Evolutionary conservation across 1,284 basidiomycete species (phyloP).

Genomic region (Neotropicomus parvogracilis): DNA sequence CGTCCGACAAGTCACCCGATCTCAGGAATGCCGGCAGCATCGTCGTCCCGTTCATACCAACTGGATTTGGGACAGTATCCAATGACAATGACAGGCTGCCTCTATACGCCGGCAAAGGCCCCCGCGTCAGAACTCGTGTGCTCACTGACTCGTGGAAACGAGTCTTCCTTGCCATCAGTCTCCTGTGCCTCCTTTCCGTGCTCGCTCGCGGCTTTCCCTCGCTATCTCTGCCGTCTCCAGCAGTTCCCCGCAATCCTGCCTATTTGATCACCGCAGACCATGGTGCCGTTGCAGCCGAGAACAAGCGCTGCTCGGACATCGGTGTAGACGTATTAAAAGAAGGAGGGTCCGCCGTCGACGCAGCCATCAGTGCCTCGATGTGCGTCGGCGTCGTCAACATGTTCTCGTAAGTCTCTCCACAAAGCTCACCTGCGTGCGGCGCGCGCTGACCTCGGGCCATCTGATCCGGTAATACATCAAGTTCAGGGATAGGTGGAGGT

Average conservation of each 20-base stretch:
- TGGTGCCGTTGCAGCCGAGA: conserved; percentile 88
- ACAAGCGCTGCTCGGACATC: conserved; percentile 77
- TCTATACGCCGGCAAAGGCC: conserved; percentile 11
- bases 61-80: neutral
- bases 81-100: conserved; percentile 22
- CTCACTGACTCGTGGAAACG: conserved; percentile 15
- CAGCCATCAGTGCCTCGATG: conserved; percentile 75
- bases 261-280: conserved; percentile 69
- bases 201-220: conserved; percentile 7
- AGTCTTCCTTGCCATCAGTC: conserved; percentile 10
- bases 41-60: neutral
- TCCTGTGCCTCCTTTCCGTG: conserved; percentile 17
- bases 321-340: conserved; percentile 74
- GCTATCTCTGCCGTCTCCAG: conserved; percentile 4
- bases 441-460: neutral
- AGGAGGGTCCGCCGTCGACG: conserved; percentile 90
- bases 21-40: neutral
- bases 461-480: conserved; percentile 28
- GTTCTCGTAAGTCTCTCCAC: conserved; percentile 64
- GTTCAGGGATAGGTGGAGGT: conserved; percentile 86
- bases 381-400: conserved; percentile 87
- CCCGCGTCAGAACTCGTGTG: neutral
- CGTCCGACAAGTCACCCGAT: neutral
- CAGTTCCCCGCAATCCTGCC: conserved; percentile 55
- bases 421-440: too few species aligned